A percentile compares a stretch with the other conserved stretches of the same genome.
Conservation (phyloP, 805 yeast genomes). For the Priceomyces fermenticarens region DNA sequence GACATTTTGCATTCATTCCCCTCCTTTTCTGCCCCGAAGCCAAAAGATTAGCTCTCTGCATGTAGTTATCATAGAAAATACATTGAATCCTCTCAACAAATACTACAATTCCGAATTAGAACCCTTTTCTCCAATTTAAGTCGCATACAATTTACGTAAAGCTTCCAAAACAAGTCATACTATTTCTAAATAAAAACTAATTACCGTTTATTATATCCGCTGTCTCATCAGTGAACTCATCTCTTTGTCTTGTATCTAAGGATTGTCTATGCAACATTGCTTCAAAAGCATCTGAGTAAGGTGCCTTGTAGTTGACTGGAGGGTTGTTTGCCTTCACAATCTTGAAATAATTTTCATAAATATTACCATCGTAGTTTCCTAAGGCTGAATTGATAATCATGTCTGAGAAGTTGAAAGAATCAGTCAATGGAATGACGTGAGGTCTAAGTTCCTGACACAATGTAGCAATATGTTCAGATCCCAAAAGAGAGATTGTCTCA, state of each 20-base stretch:
- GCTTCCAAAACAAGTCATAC: no score
- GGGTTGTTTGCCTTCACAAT: constrained; percentile 49
- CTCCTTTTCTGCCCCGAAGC: no score
- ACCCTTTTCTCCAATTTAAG: no score
- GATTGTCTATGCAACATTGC: constrained; percentile 28
- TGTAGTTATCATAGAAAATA: no score
- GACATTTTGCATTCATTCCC: no score
- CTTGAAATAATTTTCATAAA: constrained; percentile 69
- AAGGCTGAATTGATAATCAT: constrained; percentile 75
- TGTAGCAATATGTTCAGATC: constrained; percentile 20
- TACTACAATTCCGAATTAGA: no score
- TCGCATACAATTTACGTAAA: no score
- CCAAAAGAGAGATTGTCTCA: constrained; percentile 15
- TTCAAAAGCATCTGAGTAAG: constrained; percentile 42
- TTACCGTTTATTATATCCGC: constrained; percentile 18
- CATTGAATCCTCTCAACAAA: no score
- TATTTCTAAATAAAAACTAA: background rate
- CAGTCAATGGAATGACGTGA: constrained; percentile 73
- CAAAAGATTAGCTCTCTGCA: no score
- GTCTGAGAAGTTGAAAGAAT: constrained; percentile 75
- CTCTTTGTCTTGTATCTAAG: constrained; percentile 27
- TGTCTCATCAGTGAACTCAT: constrained; percentile 26
- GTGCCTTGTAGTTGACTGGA: constrained; percentile 53
- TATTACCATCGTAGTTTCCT: constrained; percentile 76
- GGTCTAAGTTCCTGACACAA: constrained; percentile 41